Evolutionary conservation across 2,329 filamentous ascomycete species (phyloP).

Genomic region (Diplodia sapinea): DNA sequence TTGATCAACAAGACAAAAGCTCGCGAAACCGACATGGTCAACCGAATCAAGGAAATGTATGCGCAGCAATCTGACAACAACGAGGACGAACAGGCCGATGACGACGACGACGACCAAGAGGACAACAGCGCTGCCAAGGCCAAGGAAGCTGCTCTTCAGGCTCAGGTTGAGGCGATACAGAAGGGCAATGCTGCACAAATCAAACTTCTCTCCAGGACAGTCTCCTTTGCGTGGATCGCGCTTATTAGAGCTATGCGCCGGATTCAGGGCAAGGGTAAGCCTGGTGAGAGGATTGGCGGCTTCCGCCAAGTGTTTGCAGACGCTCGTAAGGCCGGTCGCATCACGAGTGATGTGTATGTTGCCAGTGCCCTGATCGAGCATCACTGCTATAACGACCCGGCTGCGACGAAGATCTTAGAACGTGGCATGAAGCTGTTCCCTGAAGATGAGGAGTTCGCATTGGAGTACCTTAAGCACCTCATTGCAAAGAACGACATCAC

Average conservation of each 20-base stretch:
- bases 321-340: constrained; percentile 81
- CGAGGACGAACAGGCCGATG: constrained; percentile 48
- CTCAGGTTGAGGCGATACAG: constrained; percentile 63
- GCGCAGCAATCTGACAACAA: constrained; percentile 52
- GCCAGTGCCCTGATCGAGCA: constrained; percentile 92
- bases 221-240: constrained; percentile 94
- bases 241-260: constrained; percentile 92
- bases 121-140: constrained; percentile 49
- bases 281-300: constrained; percentile 67
- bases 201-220: constrained; percentile 77
- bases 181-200: constrained; percentile 75
- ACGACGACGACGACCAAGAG: constrained; percentile 63
- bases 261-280: constrained; percentile 78
- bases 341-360: constrained; percentile 94
- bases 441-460: constrained; percentile 88
- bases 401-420: constrained; percentile 94
- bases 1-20: constrained; percentile 74
- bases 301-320: constrained; percentile 89
- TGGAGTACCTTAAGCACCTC: constrained; percentile 95
- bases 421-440: constrained; percentile 92
- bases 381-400: constrained; percentile 91
- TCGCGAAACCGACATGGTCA: constrained; percentile 67
- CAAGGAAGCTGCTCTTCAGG: constrained; percentile 60
- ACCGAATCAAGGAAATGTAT: constrained; percentile 62
- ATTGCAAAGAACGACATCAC: constrained; percentile 91